Conservation (phyloP, 2,329 filamentous ascomycete genomes). For the Scorias spongiosa region DNA sequence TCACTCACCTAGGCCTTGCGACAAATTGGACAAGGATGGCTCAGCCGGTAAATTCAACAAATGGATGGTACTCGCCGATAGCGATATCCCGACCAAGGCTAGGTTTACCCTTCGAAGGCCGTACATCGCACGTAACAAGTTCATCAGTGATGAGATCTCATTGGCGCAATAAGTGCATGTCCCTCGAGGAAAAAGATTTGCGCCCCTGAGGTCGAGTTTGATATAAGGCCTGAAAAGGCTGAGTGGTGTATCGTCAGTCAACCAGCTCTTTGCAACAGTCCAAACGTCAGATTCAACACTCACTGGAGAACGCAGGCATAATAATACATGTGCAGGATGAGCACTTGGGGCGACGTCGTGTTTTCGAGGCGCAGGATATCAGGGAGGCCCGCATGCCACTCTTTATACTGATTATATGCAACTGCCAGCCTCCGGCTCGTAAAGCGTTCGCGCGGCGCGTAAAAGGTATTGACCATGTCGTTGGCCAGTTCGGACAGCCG, state of each 20-base stretch:
- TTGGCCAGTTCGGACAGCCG: slow-evolving; percentile 61
- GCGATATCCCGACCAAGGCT: slow-evolving; percentile 24
- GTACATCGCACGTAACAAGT: slow-evolving; percentile 29
- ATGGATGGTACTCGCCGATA: slow-evolving; percentile 30
- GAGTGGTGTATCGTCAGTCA: slow-evolving; percentile 47
- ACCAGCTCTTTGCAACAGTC: slow-evolving; percentile 2
- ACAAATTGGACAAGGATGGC: slow-evolving; percentile 23
- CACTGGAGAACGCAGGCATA: slow-evolving; percentile 39
- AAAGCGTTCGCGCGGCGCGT: slow-evolving; percentile 51
- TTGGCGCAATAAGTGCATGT: slow-evolving; percentile 42
- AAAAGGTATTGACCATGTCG: slow-evolving; percentile 55
- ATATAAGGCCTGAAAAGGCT: slow-evolving; percentile 61
- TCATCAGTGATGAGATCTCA: slow-evolving; percentile 27
- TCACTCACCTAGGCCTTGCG: slow-evolving; percentile 22
- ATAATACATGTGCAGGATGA: slow-evolving; percentile 40
- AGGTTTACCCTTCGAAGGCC: slow-evolving; percentile 26
- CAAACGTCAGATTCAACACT: slow-evolving; percentile 22
- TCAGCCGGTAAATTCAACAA: slow-evolving; percentile 28
- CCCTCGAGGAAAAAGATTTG: slow-evolving; percentile 47
- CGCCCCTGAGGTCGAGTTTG: slow-evolving; percentile 43
- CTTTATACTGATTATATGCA: slow-evolving; percentile 52
- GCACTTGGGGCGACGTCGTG: slow-evolving; percentile 56
- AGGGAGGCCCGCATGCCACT: slow-evolving; percentile 57
- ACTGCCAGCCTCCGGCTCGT: slow-evolving; percentile 48
- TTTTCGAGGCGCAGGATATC: slow-evolving; percentile 48